Conservation (phyloP, 2,329 filamentous ascomycete genomes). For the Pyricularia grisea region DNA sequence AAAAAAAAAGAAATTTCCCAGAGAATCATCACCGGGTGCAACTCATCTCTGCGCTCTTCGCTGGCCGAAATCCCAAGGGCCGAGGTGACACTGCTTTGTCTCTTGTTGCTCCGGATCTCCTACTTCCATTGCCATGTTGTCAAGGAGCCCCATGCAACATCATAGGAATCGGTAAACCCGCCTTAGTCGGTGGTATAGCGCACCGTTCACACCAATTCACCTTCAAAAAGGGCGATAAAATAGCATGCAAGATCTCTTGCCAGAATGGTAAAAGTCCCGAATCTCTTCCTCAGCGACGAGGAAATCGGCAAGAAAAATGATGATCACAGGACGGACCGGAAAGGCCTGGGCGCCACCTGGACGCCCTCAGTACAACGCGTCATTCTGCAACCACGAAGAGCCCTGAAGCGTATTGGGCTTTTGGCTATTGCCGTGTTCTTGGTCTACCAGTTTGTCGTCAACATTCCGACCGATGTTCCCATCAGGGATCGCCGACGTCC, state of each 20-base stretch:
- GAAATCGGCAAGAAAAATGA: conserved; percentile 53
- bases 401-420: conserved; percentile 41
- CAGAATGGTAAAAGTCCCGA: conserved; percentile 25
- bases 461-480: conserved; percentile 43
- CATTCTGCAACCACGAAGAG: conserved; percentile 31
- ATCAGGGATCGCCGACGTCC: conserved; percentile 28
- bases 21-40: neutral
- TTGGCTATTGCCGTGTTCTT: conserved; percentile 35
- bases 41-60: neutral
- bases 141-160: neutral
- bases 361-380: conserved; percentile 25
- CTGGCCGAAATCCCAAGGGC: neutral
- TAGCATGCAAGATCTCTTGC: neutral
- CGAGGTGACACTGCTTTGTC: neutral
- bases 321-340: conserved; percentile 31
- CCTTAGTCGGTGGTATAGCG: neutral
- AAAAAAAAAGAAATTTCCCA: neutral
- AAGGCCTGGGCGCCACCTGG: conserved; percentile 22
- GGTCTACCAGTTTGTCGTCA: conserved; percentile 55
- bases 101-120: neutral
- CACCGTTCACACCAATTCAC: neutral
- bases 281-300: conserved; percentile 41
- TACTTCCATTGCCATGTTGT: neutral
- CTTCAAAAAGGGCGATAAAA: neutral
- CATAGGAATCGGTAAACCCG: neutral